phyloP scores from a whole-genome alignment of 169 alveolate genomes.

The Eimeria acervulina region DNA sequence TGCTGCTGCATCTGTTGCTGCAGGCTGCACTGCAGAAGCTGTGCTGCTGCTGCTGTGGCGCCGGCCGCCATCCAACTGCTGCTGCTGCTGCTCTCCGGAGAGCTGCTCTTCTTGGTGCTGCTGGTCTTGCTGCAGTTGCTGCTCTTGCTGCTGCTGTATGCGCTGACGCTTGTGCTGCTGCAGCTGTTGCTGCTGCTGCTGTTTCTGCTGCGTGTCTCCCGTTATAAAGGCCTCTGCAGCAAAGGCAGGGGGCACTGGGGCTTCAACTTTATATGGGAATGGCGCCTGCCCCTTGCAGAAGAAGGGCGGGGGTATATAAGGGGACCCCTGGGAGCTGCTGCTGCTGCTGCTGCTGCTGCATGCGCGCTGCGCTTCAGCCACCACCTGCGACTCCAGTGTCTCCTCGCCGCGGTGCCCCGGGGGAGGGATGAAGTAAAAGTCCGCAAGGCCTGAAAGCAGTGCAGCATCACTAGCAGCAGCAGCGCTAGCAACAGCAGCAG shows the following conservation, averaged over 20 bases:
- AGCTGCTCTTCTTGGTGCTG: conserved; percentile 1
- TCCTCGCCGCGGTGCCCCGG: conserved; percentile 41
- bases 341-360: conserved; percentile 61
- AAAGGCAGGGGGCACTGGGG: conserved; percentile 13
- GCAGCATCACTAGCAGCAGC: conserved; percentile 18
- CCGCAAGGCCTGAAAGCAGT: conserved; percentile 72
- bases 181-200: conserved; percentile 48
- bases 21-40: no score
- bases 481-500: background rate
- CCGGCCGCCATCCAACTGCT: background rate
- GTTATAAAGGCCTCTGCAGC: background rate
- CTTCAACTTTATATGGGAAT: conserved; percentile 49
- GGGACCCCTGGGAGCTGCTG: conserved; percentile 20
- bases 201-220: background rate
- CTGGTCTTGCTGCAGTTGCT: background rate
- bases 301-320: conserved; percentile 63
- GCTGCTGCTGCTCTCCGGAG: background rate
- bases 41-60: background rate
- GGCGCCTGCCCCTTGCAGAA: conserved; percentile 57
- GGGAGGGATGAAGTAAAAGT: conserved; percentile 78
- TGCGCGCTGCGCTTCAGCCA: conserved; percentile 75
- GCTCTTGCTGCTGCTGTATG: conserved; percentile 35
- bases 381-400: conserved; percentile 41
- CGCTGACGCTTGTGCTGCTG: conserved; percentile 21
- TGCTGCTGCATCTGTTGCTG: background rate